These are phyloP conservation scores for Apiospora rasikravindrae DNA, from an alignment of 2,329 filamentous ascomycete genomes.

Conservation along the genomic window DNA sequence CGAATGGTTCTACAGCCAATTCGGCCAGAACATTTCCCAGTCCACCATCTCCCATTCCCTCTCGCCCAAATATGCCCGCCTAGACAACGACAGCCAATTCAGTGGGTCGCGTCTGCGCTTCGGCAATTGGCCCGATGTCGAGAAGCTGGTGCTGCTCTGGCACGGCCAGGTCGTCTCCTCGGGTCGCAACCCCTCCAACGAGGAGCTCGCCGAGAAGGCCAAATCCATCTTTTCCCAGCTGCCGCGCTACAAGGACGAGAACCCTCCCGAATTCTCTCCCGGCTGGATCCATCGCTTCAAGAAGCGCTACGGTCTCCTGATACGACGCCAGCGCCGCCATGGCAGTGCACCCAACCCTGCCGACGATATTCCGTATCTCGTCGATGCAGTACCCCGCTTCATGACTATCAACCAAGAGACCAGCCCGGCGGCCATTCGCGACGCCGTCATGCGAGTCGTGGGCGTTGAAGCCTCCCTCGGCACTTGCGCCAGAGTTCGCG, in stretches of 20 bases:
- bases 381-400: constrained; percentile 64
- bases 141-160: constrained; percentile 86
- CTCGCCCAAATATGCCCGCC: constrained; percentile 65
- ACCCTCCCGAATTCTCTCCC: constrained; percentile 65
- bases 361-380: constrained; percentile 64
- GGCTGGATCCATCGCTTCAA: constrained; percentile 71
- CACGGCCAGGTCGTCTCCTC: constrained; percentile 51
- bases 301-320: constrained; percentile 64
- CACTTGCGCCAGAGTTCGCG: constrained; percentile 62
- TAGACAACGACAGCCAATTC: constrained; percentile 65
- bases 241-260: constrained; percentile 64
- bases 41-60: constrained; percentile 68
- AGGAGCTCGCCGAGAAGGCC: constrained; percentile 67
- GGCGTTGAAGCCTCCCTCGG: constrained; percentile 60
- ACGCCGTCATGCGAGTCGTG: constrained; percentile 59
- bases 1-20: constrained; percentile 65
- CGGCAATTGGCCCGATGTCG: constrained; percentile 67
- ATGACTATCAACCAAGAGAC: constrained; percentile 64
- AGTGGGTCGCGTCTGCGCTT: constrained; percentile 67
- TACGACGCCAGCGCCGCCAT: constrained; percentile 60
- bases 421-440: constrained; percentile 63
- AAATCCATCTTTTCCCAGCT: constrained; percentile 63
- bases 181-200: constrained; percentile 65
- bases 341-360: constrained; percentile 55
- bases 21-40: constrained; percentile 65